Evolutionary conservation across 495 filamentous ascomycete genomes (phyloP), one percentile per base, ranked within the genome.

Genomic region (Aspergillus avenaceus): DNA sequence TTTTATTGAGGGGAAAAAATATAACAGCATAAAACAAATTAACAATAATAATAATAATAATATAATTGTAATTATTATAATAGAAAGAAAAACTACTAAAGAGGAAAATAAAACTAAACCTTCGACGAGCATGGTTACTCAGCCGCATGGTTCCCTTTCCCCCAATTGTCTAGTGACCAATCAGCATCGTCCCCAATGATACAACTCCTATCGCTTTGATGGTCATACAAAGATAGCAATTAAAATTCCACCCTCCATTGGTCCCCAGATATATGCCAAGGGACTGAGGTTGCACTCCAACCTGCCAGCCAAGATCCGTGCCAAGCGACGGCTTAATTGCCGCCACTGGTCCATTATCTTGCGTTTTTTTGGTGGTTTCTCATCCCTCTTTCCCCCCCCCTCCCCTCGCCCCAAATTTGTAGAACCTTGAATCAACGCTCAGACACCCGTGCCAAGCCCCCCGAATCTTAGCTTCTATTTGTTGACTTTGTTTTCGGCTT

Each of bases 241-340:
- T 9, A 13, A 31, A 11, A 2, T 13, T 2, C 28, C n/a, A 8
- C 3, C 3, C 2, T 8, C n/a, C 2, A 31, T 31, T 31, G 28
- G 28, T 3, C n/a, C 28, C 28, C 28, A 9, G 28, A 1, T 1
- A 2, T n/a, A 14, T 16, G 34, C 34, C 47, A 49, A 49, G 47
- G 54, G 44, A 14, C 3, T 50, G 26, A 47, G 37, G 53, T 55
- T 60, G 56, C 60, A 59, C 38, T 53, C 41, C 21, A 45, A 25
- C 41, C 36, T 57, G 36, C 53, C 50, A 49, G 53, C 50, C 60
- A 60, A 54, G 47, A 29, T 24, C 12, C 24, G 28, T 19, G 41
- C 47, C 46, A 50, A 32, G 28, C 3, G 8, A 31, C 28, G 28
- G 28, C n/a, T 31, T 31, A 13, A 31, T 36, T 9, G n/a, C 32